Percentiles rank a stretch among this genome's conserved stretches.
These are phyloP conservation scores for Mayamaea pseudoterrestris DNA, from an alignment of 108 stramenopile genomes.

Conservation along the genomic window DNA sequence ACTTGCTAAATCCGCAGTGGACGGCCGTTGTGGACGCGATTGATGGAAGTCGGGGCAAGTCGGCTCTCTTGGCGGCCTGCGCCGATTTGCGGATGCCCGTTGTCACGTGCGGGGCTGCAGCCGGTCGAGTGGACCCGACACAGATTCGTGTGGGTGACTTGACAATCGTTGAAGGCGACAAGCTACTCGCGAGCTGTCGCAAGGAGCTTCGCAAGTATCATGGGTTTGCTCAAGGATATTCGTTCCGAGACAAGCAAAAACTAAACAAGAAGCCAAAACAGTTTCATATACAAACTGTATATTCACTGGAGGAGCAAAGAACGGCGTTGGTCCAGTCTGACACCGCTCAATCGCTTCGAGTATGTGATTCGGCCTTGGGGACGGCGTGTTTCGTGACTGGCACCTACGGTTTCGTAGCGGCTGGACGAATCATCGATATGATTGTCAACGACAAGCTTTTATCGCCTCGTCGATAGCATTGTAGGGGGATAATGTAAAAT, in stretches of 20 bases:
- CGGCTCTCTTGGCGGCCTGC: constrained; percentile 58
- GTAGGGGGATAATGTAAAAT: too few species aligned
- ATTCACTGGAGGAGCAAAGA: constrained; percentile 51
- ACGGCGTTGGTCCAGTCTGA: constrained; percentile 1
- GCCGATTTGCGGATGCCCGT: constrained; percentile 36
- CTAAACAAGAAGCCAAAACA: constrained; percentile 19
- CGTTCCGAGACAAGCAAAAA: constrained; percentile 11
- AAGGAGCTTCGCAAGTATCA: constrained; percentile 53
- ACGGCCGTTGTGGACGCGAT: constrained; percentile 66
- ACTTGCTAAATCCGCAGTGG: constrained; percentile 17
- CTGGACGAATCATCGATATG: constrained; percentile 56
- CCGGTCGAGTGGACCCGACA: constrained; percentile 65
- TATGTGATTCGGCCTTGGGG: constrained; percentile 69
- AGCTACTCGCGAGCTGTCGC: constrained; percentile 40
- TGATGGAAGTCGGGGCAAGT: constrained; percentile 56
- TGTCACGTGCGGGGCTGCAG: constrained; percentile 80
- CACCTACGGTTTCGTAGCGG: constrained; percentile 62
- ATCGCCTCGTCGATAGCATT: constrained; percentile 27
- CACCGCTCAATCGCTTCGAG: constrained; percentile 35
- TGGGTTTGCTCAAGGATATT: constrained; percentile 47
- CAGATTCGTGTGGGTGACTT: constrained; percentile 51
- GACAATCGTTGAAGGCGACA: constrained; percentile 39
- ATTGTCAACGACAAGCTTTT: constrained; percentile 50
- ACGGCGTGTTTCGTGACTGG: constrained; percentile 78
- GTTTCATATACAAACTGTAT: constrained; percentile 62